Conservation (phyloP, 192 early-diverging fungal genomes). For the Coemansia reversa region DNA sequence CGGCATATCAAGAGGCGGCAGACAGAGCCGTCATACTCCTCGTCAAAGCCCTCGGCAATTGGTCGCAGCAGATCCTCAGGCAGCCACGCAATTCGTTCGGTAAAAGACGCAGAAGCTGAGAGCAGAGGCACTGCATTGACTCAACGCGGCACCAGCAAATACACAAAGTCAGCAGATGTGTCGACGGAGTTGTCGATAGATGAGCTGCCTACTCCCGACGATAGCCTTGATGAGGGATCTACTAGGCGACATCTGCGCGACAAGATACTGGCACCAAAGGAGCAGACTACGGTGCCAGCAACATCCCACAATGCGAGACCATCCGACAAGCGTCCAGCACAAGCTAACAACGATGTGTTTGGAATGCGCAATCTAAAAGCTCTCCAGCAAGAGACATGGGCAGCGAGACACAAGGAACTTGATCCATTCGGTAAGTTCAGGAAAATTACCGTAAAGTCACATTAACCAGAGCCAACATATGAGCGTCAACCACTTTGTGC, state of each 20-base stretch:
- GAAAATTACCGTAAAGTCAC: constrained; percentile 5
- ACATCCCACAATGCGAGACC: not conserved
- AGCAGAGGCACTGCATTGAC: not conserved
- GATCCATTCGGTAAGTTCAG: constrained; percentile 52
- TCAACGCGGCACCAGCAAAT: not conserved
- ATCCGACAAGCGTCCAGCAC: not conserved
- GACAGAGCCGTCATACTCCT: not conserved
- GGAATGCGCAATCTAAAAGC: constrained; percentile 30
- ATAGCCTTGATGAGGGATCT: constrained; percentile 24
- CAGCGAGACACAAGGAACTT: constrained; percentile 23
- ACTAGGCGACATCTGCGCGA: not conserved
- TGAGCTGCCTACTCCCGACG: constrained; percentile 30
- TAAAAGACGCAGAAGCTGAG: not conserved
- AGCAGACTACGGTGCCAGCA: not conserved
- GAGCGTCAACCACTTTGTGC: not conserved
- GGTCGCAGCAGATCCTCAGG: not conserved
- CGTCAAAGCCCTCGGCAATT: not conserved
- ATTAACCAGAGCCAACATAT: not conserved
- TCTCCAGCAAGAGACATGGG: constrained; percentile 23
- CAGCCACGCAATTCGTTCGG: not conserved
- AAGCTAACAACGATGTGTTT: constrained; percentile 14
- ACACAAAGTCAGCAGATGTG: not conserved
- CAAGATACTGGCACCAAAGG: not conserved
- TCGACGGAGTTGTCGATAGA: constrained; percentile 14
- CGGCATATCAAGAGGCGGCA: constrained; percentile 28